A percentile compares a stretch with the other conserved stretches of the same genome.
phyloP scores from a whole-genome alignment of 2,329 filamentous ascomycete species.

The Trichoderma simmonsii region DNA sequence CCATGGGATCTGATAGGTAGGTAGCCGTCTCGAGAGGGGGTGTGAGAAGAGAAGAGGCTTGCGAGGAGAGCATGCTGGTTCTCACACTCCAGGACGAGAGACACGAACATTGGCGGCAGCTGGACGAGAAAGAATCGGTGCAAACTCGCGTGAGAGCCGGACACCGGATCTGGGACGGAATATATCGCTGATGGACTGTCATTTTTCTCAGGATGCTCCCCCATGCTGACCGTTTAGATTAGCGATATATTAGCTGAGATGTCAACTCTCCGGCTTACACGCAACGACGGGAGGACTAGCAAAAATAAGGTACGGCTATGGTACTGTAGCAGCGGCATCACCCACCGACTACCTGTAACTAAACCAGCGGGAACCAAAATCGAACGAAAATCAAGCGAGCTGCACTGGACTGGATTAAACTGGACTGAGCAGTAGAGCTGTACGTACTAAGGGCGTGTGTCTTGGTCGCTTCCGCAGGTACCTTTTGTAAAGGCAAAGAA shows the following conservation, averaged over 20 bases:
- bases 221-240: not conserved
- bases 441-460: not conserved
- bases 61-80: not conserved
- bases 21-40: not conserved
- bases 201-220: not conserved
- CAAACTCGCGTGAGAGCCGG: not conserved
- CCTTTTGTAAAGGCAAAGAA: not conserved
- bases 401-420: not conserved
- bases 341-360: not conserved
- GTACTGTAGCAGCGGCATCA: not conserved
- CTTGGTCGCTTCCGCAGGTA: not conserved
- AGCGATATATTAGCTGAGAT: constrained; percentile 3
- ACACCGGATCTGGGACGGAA: not conserved
- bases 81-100: not conserved
- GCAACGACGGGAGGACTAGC: not conserved
- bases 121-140: not conserved
- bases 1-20: constrained; percentile 1
- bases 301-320: not conserved
- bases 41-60: not conserved
- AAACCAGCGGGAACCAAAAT: not conserved
- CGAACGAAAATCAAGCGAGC: not conserved
- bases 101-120: not conserved
- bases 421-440: not conserved
- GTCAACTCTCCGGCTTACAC: not conserved
- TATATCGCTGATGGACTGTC: not conserved